Percentiles rank a stretch among this genome's conserved stretches.
phyloP scores from a whole-genome alignment of 2,329 filamentous ascomycete species.

The Beauveria asiatica region DNA sequence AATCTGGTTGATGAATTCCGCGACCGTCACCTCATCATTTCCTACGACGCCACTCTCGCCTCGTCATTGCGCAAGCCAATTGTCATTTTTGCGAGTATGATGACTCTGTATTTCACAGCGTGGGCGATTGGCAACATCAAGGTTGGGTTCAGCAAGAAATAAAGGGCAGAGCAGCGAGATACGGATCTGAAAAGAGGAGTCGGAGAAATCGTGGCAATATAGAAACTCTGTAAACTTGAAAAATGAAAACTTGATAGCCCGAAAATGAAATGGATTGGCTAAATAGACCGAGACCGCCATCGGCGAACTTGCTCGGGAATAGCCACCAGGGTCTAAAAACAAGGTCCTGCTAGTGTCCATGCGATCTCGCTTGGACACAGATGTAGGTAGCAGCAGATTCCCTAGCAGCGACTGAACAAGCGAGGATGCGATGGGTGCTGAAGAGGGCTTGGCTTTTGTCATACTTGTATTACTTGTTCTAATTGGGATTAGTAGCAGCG shows the following conservation, averaged over 20 bases:
- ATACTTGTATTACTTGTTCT: not conserved
- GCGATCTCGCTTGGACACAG: not conserved
- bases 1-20: slow-evolving; percentile 89
- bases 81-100: slow-evolving; percentile 64
- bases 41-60: slow-evolving; percentile 73
- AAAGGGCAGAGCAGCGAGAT: slow-evolving; percentile 12
- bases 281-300: not conserved
- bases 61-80: slow-evolving; percentile 79
- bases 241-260: not conserved
- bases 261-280: not conserved
- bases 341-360: not conserved
- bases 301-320: not conserved
- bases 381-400: not conserved
- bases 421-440: not conserved
- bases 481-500: not conserved
- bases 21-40: slow-evolving; percentile 73
- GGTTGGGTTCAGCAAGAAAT: slow-evolving; percentile 60
- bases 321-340: not conserved
- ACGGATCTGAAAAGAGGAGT: not conserved
- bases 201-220: slow-evolving; percentile 5
- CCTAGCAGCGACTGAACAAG: not conserved
- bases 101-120: slow-evolving; percentile 64
- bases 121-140: slow-evolving; percentile 74
- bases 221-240: slow-evolving; percentile 7
- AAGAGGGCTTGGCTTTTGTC: not conserved